These are phyloP conservation scores for Microthlaspi erraticum DNA, from an alignment of 345 rosid species.

Conservation along the genomic window DNA sequence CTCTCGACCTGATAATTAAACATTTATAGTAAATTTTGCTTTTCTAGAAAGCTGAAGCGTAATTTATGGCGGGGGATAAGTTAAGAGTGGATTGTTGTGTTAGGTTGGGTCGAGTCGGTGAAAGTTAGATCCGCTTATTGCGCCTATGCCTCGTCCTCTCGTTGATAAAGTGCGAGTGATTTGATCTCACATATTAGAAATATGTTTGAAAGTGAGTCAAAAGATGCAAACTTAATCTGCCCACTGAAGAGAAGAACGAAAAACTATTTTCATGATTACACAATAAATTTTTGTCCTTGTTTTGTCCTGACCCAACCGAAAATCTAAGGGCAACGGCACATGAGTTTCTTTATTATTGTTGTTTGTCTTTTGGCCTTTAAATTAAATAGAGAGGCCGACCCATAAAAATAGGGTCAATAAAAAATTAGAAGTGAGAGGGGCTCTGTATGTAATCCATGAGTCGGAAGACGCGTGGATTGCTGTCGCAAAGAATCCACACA, in stretches of 20 bases:
- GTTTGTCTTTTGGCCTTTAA: constrained; percentile 2
- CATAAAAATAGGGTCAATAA: background rate
- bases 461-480: constrained; percentile 37
- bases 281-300: constrained; percentile 17
- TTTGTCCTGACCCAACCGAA: constrained; percentile 39
- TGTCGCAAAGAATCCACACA: background rate
- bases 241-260: background rate
- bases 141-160: constrained; percentile 25
- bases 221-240: constrained; percentile 20
- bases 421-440: constrained; percentile 11
- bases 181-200: too few relatives aligned
- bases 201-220: background rate
- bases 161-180: constrained; percentile 3
- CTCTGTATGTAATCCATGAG: constrained; percentile 17
- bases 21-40: background rate
- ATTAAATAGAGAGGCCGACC: constrained; percentile 11
- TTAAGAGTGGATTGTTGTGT: constrained; percentile 27
- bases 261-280: background rate
- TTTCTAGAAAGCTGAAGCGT: constrained; percentile 6
- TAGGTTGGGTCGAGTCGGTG: constrained; percentile 18
- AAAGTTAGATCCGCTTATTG: constrained; percentile 39
- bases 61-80: constrained; percentile 28
- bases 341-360: constrained; percentile 28
- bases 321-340: constrained; percentile 38
- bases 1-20: constrained; percentile 17